Percentiles rank a stretch among this genome's conserved stretches.
Conservation (phyloP, 192 early-diverging fungal species). For the Coemansia sp. region DNA sequence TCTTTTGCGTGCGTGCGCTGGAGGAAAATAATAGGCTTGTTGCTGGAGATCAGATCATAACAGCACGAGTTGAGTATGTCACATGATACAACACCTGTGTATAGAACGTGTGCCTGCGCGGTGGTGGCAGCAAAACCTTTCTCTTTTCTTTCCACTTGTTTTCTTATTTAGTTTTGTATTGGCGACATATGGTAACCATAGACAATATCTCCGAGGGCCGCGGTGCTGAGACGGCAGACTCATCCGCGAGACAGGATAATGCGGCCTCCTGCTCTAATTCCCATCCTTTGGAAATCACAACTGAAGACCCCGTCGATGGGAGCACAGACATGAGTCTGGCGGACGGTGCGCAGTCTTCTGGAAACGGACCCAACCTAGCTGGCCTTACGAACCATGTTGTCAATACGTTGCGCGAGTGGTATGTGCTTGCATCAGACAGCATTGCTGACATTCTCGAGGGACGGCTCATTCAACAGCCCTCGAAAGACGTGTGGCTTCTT, state of each 20-base stretch:
- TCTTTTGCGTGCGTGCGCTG: background rate
- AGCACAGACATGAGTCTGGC: background rate
- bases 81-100: background rate
- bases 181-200: slow-evolving; percentile 1
- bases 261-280: background rate
- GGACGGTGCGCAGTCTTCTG: background rate
- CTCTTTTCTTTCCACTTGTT: background rate
- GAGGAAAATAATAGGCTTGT: background rate
- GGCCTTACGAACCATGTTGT: slow-evolving; percentile 34
- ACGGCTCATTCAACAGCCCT: slow-evolving; percentile 31
- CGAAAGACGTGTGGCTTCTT: slow-evolving; percentile 48
- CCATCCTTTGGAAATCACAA: background rate
- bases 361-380: slow-evolving; percentile 13
- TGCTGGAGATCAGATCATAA: background rate
- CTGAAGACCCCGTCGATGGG: background rate
- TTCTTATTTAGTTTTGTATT: background rate
- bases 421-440: slow-evolving; percentile 47
- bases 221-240: background rate
- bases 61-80: background rate
- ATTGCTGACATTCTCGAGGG: slow-evolving; percentile 45
- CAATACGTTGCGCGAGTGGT: slow-evolving; percentile 52
- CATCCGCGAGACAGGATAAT: background rate
- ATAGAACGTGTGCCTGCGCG: background rate
- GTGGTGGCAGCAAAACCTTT: background rate
- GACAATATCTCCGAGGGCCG: background rate